These are phyloP conservation scores for apple (Malus domestica) DNA, from an alignment of 306 rosid species.

Conservation along the genomic window DNA sequence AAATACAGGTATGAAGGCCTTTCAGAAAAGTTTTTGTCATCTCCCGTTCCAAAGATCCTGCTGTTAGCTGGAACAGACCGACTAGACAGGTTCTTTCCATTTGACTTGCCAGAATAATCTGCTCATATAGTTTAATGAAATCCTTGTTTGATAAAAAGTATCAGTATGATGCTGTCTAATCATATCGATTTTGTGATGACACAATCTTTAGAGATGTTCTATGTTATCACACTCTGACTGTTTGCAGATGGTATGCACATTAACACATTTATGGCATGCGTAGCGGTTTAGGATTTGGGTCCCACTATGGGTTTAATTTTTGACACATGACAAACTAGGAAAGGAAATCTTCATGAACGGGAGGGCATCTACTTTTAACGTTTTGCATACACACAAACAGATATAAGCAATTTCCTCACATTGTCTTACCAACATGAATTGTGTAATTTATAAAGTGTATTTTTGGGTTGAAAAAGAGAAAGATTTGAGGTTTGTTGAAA, in stretches of 20 bases:
- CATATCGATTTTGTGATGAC: neutral
- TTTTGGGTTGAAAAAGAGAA: neutral
- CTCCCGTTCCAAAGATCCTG: constrained; percentile 82
- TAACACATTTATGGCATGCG: neutral
- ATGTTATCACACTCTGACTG: neutral
- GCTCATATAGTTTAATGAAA: neutral
- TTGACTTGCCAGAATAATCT: constrained; percentile 5
- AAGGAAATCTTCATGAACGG: neutral
- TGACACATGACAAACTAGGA: neutral
- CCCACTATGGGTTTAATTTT: neutral
- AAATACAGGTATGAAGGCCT: constrained; percentile 92
- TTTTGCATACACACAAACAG: neutral
- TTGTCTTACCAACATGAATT: neutral
- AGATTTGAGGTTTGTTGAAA: neutral
- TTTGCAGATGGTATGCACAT: neutral
- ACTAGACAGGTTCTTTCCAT: constrained; percentile 66
- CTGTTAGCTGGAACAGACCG: constrained; percentile 95
- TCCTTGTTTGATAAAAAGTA: neutral
- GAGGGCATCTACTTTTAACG: neutral
- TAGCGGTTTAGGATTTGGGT: neutral
- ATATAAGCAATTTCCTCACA: neutral
- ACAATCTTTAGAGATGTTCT: neutral
- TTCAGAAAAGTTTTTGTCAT: constrained; percentile 74
- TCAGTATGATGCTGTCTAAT: constrained; percentile 11
- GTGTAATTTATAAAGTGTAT: no score